Base-by-base conservation (phyloP, 805 yeast species). In the Candida ascalaphidarum region DNA sequence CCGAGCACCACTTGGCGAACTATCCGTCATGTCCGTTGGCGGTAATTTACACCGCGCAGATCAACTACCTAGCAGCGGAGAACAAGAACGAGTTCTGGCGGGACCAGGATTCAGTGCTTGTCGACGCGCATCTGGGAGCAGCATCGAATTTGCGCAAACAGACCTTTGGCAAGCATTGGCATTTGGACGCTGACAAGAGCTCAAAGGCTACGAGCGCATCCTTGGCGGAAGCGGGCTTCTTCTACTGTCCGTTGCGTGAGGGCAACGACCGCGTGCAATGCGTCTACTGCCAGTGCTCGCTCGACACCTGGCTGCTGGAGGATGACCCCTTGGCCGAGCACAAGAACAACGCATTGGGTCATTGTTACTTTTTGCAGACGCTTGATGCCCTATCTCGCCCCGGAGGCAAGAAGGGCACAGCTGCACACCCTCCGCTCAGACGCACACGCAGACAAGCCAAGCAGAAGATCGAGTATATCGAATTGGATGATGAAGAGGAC, bases 261-360 rank as follows among this genome's bases (percentile, higher is more conserved):
- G 47, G 40, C 13, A 52, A 51, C 16, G 69, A 62, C 30, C 42
- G 57, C 11, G 65, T 60, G 1, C 45, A 50, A 18, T 49, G 55
- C 31, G 39, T 49, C 37, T 46, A 48, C 26, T 49, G 55, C 26
- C 53, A 48, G n/a, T 49, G 52, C 22, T 43, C 52, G 4, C 34
- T 49, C 14, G 60, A 55, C 25, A 48, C 48, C 16, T 81, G 89
- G 88, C 81, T 71, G 33, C 46, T 52, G 1, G 63, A 57, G 2
- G 92, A 83, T 50, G 74, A 69, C 33, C 89, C 88, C 0, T 33
- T 65, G 7, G 58, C 31, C 8, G 85, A 76, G 37, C 92, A 81
- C 44, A 43, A 25, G 37, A 48, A 29, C 11, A 45, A 46, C 23
- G 32, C 38, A 3, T 25, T 22, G 35, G 28, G 23, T 3, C 42